Evolutionary conservation across 2,329 filamentous ascomycete species (phyloP), one percentile per base, ranked within the genome.

Genomic region (Aspergillus ochraceus): DNA sequence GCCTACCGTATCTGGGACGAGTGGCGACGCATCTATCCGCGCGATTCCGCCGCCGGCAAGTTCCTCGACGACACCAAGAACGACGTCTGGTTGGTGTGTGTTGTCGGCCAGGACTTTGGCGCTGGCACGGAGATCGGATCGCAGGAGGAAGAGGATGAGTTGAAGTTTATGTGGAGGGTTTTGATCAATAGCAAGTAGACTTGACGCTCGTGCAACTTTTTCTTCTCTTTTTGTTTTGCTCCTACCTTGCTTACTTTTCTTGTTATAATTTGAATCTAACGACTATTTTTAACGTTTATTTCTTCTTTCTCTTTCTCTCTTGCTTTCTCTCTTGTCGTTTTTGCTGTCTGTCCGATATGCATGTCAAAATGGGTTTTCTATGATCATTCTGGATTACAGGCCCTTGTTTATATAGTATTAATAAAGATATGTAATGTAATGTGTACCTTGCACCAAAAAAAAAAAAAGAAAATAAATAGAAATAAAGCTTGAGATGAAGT

Each of bases 1-100:
- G 94, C 95, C 1, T 99, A 95, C 79, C 90, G 89, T 32, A 97
- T 98, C 70, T 98, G 94, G 90, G 85, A 83, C 47, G 95, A 98
- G 80, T 99, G 95, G 95, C 88, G 90, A 61, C 84, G 90, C 66
- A 90, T 97, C 51, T 98, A 97, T 75, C 87, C 87, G n/a, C 84
- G 88, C 52, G 87, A 85, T 6, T 90, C 88, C 8, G 2, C 82
- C 86, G 54, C 92, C 88, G 60, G 88, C 67, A 86, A 84, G 70
- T 80, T 97, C 58, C 79, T 99, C 49, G 86, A 89, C 62, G 74
- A 80, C 6, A 82, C 89, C 39, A 84, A 86, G 70, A 82, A 85
- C 50, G 91, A 92, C 68, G 84, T 86, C 65, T 97, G 93, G 90
- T 79, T 99, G 67, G 92, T 98, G 49, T 98, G 97, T 79, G 78